Conservation (phyloP, 129 eudicot genomes). For the Tanacetum coccineum region DNA sequence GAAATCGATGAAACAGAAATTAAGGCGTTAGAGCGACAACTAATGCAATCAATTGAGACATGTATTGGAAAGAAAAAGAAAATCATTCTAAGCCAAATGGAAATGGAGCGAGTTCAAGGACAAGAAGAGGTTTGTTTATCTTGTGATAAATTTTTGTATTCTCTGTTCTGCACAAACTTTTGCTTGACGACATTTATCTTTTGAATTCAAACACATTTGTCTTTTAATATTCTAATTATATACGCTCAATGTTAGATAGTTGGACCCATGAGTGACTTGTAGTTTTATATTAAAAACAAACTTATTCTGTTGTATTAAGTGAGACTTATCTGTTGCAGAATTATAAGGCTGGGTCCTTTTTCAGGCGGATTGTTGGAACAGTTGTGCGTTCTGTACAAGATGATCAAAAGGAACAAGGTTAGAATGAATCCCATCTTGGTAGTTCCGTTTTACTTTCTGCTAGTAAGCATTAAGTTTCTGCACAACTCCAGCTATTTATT, state of each 20-base stretch:
- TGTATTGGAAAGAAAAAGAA: constrained; percentile 88
- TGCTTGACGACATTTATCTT: constrained; percentile 15
- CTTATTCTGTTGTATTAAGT: constrained; percentile 2
- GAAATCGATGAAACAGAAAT: constrained; percentile 98
- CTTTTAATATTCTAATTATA: not conserved
- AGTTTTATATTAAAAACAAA: not conserved
- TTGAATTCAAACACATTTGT: not conserved
- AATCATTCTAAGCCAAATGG: constrained; percentile 74
- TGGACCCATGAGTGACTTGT: not conserved
- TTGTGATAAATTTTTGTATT: not conserved
- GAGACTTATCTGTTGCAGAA: constrained; percentile 46
- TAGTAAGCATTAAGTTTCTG: not conserved
- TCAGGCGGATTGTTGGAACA: constrained; percentile 87
- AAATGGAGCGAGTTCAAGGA: constrained; percentile 85
- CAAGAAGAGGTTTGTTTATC: constrained; percentile 67
- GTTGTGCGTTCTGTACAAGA: constrained; percentile 98
- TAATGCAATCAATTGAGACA: constrained; percentile 97
- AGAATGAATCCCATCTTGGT: constrained; percentile 6
- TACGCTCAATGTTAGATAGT: not conserved
- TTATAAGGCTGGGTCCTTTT: constrained; percentile 69
- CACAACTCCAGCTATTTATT: not conserved
- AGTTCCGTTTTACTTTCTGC: not conserved
- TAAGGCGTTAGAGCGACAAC: constrained; percentile 87
- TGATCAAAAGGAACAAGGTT: constrained; percentile 96
- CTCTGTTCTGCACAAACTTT: constrained; percentile 15